A percentile compares a stretch with the other conserved stretches of the same genome.
Evolutionary conservation across 345 rosid species (phyloP).

Genomic region (Sisymbrium irio): DNA sequence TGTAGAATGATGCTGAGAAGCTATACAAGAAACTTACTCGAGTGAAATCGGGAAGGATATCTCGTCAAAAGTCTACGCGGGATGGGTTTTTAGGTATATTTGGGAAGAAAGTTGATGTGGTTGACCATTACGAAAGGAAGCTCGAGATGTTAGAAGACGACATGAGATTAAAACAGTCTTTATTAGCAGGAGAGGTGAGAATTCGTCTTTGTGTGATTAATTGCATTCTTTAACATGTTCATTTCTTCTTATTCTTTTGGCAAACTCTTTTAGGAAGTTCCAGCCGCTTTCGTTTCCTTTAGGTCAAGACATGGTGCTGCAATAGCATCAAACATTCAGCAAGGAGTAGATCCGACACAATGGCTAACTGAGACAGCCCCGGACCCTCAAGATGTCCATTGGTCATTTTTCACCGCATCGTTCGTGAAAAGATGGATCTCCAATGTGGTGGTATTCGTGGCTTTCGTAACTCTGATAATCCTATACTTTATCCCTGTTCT

Average conservation of each 20-base stretch:
- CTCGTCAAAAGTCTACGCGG: constrained; percentile 41
- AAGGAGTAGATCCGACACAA: constrained; percentile 73
- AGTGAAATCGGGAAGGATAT: constrained; percentile 41
- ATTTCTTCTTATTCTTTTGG: constrained; percentile 11
- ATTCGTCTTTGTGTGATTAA: neutral
- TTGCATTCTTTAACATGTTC: constrained; percentile 3
- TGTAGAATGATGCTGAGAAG: constrained; percentile 69
- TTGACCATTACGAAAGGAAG: constrained; percentile 62
- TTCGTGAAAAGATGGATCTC: constrained; percentile 73
- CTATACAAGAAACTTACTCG: constrained; percentile 53
- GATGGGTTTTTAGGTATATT: constrained; percentile 73
- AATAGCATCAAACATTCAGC: constrained; percentile 68
- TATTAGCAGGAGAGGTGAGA: constrained; percentile 56
- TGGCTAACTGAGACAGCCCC: constrained; percentile 95
- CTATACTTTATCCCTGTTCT: constrained; percentile 75
- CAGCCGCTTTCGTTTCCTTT: constrained; percentile 91
- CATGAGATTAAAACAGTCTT: constrained; percentile 55
- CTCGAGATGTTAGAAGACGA: constrained; percentile 62
- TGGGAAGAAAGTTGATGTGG: constrained; percentile 59
- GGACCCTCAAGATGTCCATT: constrained; percentile 76
- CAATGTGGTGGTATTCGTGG: constrained; percentile 51
- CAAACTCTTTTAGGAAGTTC: constrained; percentile 59
- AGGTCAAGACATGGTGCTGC: constrained; percentile 80
- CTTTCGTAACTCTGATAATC: constrained; percentile 55
- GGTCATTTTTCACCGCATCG: constrained; percentile 89